Percentiles rank a stretch among this genome's conserved stretches.
Evolutionary conservation across 495 filamentous ascomycete species (phyloP).

Genomic region (Glonium stellatum): DNA sequence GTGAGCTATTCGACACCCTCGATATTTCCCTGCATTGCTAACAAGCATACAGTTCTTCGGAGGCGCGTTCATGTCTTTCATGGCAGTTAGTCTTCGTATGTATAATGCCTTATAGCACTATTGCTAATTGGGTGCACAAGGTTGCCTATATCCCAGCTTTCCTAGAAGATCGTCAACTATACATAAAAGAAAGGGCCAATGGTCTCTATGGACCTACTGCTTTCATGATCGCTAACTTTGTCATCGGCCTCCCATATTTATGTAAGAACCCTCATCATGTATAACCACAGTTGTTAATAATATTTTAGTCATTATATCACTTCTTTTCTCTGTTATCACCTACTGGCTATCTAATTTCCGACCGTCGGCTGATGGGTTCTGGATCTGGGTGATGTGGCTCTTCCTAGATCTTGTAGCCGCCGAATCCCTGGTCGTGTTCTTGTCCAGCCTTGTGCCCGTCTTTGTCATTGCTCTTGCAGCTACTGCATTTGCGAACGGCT

Average conservation of each 20-base stretch:
- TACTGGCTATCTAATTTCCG: constrained; percentile 79
- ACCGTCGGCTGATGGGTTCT: constrained; percentile 57
- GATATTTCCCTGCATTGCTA: neutral
- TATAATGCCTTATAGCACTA: neutral
- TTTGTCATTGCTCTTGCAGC: constrained; percentile 72
- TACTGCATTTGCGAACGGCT: constrained; percentile 73
- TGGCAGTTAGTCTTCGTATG: constrained; percentile 48
- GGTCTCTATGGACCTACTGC: constrained; percentile 67
- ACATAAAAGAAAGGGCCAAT: constrained; percentile 71
- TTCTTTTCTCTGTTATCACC: constrained; percentile 64
- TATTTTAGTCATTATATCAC: constrained; percentile 52
- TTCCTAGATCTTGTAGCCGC: constrained; percentile 78
- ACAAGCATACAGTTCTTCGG: constrained; percentile 54
- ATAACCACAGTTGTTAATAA: neutral
- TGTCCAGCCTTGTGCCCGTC: constrained; percentile 63
- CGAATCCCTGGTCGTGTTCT: constrained; percentile 70
- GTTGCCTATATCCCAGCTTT: constrained; percentile 75
- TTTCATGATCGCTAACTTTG: constrained; percentile 70
- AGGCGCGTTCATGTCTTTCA: constrained; percentile 83
- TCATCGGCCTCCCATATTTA: constrained; percentile 73
- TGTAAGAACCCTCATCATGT: constrained; percentile 32
- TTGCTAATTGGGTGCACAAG: neutral
- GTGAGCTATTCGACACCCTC: constrained; percentile 26
- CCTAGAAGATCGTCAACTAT: constrained; percentile 68
- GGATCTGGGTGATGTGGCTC: constrained; percentile 77